Base-by-base conservation (phyloP, 2,329 filamentous ascomycete species). In the Lasiodiplodia theobromae region DNA sequence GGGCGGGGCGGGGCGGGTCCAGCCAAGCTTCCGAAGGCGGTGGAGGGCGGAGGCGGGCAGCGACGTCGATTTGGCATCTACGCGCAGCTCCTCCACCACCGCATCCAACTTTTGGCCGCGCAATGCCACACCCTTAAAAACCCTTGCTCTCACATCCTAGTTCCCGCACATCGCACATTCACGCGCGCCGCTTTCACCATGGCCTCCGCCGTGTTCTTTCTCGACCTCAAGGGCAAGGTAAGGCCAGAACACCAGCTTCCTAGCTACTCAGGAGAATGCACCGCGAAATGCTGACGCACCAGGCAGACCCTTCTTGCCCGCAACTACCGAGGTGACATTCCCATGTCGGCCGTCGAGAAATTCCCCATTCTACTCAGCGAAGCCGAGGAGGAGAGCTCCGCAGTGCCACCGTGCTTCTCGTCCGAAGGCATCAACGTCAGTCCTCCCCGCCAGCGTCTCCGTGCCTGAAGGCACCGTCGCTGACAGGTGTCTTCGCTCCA, bases 141-240 rank as follows among this genome's bases (percentile, higher is more conserved):
- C 3, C 25, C 51, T 51, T 57, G 37, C 25, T 14, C 23, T 8
- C 34, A 5, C 16, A 25, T 12, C 58, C 21, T 25, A 54, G 38
- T 49, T 11, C 23, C 51, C 12, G 44, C 34, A 14, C 40, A 38
- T n/a, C 11, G 28, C n/a, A n/a, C 11, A 12, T 38, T 18, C 3
- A 18, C 52, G 11, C 18, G 18, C 31, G 53, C n/a, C 44, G 18
- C 47, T 16, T 21, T 38, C 71, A 86, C 75, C 79, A 99, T 99
- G 96, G 96, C 96, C 75, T 99, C 96, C 70, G 96, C 96, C 72
- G 81, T 99, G 77, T 99, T 99, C 88, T 99, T 99, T 81, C 91
- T 99, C 77, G 96, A 99, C 82, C 88, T 99, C 74, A 99, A 99
- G 93, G 96, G 96, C 92, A 99, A 99, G 92, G 94, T 96, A 82